Evolutionary conservation across 345 rosid species (phyloP).

Genomic region (Rhodamnia rubescens): DNA sequence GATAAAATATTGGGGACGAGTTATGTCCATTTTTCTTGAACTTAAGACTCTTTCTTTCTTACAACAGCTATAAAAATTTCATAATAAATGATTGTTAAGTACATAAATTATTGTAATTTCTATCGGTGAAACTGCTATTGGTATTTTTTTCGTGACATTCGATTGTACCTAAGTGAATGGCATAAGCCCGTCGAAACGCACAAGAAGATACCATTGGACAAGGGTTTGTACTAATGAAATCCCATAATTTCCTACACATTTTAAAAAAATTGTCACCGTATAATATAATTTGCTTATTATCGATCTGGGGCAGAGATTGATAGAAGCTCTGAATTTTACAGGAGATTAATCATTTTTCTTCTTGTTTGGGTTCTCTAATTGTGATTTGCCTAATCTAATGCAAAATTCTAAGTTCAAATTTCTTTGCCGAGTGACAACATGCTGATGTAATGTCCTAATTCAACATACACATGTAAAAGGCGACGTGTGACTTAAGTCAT

Average conservation of each 20-base stretch:
- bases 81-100: background rate
- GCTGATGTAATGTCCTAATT: background rate
- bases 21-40: background rate
- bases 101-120: background rate
- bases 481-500: background rate
- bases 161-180: background rate
- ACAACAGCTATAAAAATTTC: background rate
- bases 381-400: background rate
- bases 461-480: background rate
- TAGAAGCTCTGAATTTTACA: background rate
- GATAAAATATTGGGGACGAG: background rate
- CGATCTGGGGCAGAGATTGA: background rate
- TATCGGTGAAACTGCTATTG: background rate
- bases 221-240: background rate
- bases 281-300: background rate
- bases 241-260: background rate
- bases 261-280: rapidly evolving
- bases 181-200: background rate
- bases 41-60: background rate
- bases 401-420: background rate
- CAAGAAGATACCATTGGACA: background rate
- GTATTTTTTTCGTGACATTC: background rate
- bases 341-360: background rate
- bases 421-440: background rate
- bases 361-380: background rate